phyloP scores from a whole-genome alignment of 345 rosid genomes.

The Populus ilicifolia region DNA sequence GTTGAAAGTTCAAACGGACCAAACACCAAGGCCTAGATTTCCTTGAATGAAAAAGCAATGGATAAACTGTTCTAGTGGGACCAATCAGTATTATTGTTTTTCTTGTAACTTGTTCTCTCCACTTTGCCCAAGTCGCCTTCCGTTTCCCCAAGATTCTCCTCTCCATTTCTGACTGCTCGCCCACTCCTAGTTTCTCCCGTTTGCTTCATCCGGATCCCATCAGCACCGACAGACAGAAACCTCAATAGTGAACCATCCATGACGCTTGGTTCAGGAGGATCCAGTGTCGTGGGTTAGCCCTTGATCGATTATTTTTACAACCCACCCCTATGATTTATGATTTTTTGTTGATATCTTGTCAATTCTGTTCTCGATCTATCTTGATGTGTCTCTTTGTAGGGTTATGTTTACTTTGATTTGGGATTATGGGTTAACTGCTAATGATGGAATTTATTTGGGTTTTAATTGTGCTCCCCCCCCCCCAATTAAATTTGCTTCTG shows the following conservation, averaged over 20 bases:
- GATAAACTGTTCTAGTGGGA: too few relatives aligned
- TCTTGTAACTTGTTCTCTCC: not conserved
- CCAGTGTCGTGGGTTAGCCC: conserved; percentile 70
- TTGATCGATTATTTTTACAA: not conserved
- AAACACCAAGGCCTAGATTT: too few relatives aligned
- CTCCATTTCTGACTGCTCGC: not conserved
- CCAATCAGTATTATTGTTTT: not conserved
- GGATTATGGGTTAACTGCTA: not conserved
- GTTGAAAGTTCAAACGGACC: too few relatives aligned
- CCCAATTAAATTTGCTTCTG: not conserved
- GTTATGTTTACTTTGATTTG: not conserved
- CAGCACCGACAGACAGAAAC: conserved; percentile 9
- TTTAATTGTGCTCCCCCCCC: not conserved
- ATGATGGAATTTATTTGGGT: conserved; percentile 10
- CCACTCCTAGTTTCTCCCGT: not conserved
- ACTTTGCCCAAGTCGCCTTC: conserved; percentile 13
- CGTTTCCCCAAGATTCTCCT: conserved; percentile 26
- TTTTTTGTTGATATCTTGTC: conserved; percentile 11
- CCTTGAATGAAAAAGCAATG: too few relatives aligned
- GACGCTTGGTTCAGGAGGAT: conserved; percentile 91
- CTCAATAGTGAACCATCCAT: conserved; percentile 32
- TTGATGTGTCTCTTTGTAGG: conserved; percentile 1
- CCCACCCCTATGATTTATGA: not conserved
- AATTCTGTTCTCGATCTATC: not conserved
- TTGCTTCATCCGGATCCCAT: conserved; percentile 36